Conservation (phyloP, 371 early-diverging fungal genomes). For the Mortierella sp. region DNA sequence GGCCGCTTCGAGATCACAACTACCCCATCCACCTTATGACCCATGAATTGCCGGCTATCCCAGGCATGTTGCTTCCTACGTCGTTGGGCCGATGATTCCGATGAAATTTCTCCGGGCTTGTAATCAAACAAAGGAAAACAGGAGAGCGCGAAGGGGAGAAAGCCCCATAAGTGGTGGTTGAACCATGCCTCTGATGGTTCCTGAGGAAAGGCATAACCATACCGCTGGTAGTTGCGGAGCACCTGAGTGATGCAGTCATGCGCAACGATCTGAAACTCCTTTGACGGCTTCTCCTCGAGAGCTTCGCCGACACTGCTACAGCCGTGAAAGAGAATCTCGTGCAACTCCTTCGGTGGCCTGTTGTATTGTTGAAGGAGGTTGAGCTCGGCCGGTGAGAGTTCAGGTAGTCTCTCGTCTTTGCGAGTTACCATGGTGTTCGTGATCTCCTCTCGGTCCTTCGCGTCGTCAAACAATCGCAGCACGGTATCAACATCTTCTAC, state of each 20-base stretch:
- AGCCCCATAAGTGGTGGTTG: conserved; percentile 24
- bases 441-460: conserved; percentile 22
- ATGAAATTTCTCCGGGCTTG: conserved; percentile 24
- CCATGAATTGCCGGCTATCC: conserved; percentile 20
- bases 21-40: conserved; percentile 30
- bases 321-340: conserved; percentile 18
- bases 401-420: conserved; percentile 24
- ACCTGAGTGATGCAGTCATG: conserved; percentile 26
- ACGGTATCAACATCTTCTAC: conserved; percentile 24
- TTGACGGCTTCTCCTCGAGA: conserved; percentile 28
- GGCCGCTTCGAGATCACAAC: conserved; percentile 21
- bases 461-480: conserved; percentile 22
- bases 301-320: conserved; percentile 19
- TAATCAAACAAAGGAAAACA: conserved; percentile 16
- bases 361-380: conserved; percentile 29
- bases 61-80: conserved; percentile 24
- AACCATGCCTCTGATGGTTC: conserved; percentile 21
- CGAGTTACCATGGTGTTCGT: conserved; percentile 19
- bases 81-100: conserved; percentile 16
- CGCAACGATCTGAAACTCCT: conserved; percentile 29
- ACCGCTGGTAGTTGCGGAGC: conserved; percentile 15
- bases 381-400: conserved; percentile 23
- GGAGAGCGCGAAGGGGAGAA: conserved; percentile 22
- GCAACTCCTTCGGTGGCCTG: conserved; percentile 20
- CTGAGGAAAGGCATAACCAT: conserved; percentile 17